Evolutionary conservation across 305 asterid genomes (phyloP), one percentile per base, ranked within the genome.

Genomic region (Fraxinus baroniana): DNA sequence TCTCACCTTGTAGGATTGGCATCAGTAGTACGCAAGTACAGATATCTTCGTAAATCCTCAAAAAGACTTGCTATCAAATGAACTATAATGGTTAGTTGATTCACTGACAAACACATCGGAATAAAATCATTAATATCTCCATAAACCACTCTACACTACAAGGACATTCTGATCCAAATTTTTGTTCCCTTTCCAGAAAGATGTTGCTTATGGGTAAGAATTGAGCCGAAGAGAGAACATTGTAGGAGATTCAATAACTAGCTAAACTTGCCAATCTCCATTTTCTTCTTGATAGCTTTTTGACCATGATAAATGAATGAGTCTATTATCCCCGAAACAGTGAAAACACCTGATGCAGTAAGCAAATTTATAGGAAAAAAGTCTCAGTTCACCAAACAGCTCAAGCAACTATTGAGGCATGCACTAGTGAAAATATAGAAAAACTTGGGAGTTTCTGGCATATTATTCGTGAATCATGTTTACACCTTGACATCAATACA

Each of bases 321-420:
- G 89, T 95, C 98, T 39, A 95, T 74, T 86, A 95, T 95, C 74
- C 98, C 98, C 3, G 98, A 95, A 36, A 95, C 97, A 1, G 98
- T 92, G 91, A 95, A 95, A 35, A 95, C 87, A 52, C 98, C 98
- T 94, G 93, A 37, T 17, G 82, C 70, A 36, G 74, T 32, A 70
- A 32, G 12, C 22, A 68, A 70, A 49, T 24, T 41, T 71, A 78
- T 32, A 32, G 39, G 10, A 3, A 64, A 28, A 70, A 70, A 13
- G 6, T 15, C 18, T 30, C 18, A 70, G 12, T 30, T 70, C 76
- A 30, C 32, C 44, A 15, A 13, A 28, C 22, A 68, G 15, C 39
- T 26, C 37, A 26, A 68, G 39, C 39, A 68, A 28, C 20, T 70
- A 32, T 26, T 13, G 9, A 68, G 39, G 75, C 75, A 30, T 12